Conservation (phyloP, 176 grass and related monocot species). For the Carex pumila region DNA sequence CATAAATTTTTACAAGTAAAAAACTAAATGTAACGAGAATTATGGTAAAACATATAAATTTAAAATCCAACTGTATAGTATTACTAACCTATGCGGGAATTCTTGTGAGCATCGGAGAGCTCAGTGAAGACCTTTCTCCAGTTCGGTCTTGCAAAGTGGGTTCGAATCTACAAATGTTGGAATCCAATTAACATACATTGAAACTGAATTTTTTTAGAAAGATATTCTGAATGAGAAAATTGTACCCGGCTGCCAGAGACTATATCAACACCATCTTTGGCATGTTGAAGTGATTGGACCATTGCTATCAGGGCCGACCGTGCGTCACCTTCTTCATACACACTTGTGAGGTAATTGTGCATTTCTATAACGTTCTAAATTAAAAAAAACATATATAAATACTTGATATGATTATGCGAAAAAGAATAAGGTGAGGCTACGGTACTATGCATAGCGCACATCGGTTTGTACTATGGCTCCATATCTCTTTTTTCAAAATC, state of each 20-base stretch:
- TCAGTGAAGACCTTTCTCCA: constrained; percentile 97
- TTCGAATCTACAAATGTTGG: constrained; percentile 60
- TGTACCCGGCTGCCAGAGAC: constrained; percentile 84
- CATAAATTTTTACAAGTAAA: background rate
- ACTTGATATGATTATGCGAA: constrained; percentile 12
- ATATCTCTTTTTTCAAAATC: no score
- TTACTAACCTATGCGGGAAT: constrained; percentile 72
- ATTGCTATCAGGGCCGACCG: constrained; percentile 83
- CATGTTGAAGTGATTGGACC: constrained; percentile 92
- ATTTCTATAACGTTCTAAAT: constrained; percentile 94
- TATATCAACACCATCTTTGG: constrained; percentile 84
- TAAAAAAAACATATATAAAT: constrained; percentile 6
- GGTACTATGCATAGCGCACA: no score
- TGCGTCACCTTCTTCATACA: constrained; percentile 98
- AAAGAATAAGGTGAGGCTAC: no score
- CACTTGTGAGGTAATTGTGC: constrained; percentile 98
- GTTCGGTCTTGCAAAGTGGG: constrained; percentile 95
- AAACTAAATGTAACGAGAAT: background rate
- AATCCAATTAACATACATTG: background rate
- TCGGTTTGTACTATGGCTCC: no score
- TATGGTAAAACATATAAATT: background rate
- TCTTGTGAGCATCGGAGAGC: constrained; percentile 63
- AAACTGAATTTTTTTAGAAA: no score
- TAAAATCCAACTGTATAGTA: background rate
- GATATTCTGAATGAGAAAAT: background rate